phyloP scores from a whole-genome alignment of 495 filamentous ascomycete species.

The Recurvomyces mirabilis region DNA sequence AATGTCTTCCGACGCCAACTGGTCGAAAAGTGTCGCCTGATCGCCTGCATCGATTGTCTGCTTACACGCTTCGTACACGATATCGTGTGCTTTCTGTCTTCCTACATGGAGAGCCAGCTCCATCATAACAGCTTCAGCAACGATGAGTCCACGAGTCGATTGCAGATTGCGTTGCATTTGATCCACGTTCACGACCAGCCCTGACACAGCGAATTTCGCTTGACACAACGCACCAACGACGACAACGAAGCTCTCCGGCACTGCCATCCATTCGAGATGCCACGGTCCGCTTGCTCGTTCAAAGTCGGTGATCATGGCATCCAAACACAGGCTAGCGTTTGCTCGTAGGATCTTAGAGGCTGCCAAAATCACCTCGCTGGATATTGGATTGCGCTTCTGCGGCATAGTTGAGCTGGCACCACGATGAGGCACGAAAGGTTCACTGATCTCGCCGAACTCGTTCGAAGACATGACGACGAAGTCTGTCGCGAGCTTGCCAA shows the following conservation, averaged over 20 bases:
- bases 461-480: constrained; percentile 46
- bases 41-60: constrained; percentile 34
- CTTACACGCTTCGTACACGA: constrained; percentile 44
- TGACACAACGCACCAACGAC: constrained; percentile 39
- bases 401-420: constrained; percentile 46
- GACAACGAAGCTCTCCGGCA: constrained; percentile 43
- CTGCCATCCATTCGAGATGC: constrained; percentile 45
- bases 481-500: constrained; percentile 44
- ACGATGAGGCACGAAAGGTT: constrained; percentile 44
- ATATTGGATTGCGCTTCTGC: constrained; percentile 46
- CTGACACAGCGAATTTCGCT: constrained; percentile 38
- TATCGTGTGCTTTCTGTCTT: constrained; percentile 40
- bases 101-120: constrained; percentile 39
- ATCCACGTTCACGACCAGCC: constrained; percentile 37
- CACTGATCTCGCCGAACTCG: constrained; percentile 43
- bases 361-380: constrained; percentile 41
- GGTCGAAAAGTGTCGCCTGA: constrained; percentile 33
- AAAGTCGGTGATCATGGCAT: constrained; percentile 44
- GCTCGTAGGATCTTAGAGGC: constrained; percentile 40
- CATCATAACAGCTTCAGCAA: constrained; percentile 50
- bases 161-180: constrained; percentile 40
- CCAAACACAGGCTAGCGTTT: constrained; percentile 40
- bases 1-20: constrained; percentile 31
- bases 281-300: constrained; percentile 43
- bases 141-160: constrained; percentile 40